A percentile compares a stretch with the other conserved stretches of the same genome.
These are phyloP conservation scores for Yarrowia sp. DNA, from an alignment of 805 yeast species.

Conservation along the genomic window DNA sequence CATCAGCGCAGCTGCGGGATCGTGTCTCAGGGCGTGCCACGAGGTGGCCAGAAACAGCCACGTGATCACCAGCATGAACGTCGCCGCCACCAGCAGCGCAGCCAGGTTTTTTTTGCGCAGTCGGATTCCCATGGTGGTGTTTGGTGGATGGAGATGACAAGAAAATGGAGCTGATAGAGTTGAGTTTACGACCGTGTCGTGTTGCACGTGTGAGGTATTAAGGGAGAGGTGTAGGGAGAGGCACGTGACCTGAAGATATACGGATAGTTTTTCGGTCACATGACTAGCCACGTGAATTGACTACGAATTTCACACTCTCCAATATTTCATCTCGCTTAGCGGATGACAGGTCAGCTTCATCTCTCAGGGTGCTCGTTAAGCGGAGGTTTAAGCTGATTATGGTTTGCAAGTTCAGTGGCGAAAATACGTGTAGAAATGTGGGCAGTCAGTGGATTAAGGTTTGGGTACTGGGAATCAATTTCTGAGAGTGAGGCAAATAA, in stretches of 20 bases:
- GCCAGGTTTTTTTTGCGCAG: conserved; percentile 38
- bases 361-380: background rate
- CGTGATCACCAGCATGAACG: conserved; percentile 34
- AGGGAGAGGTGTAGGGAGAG: no score
- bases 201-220: background rate
- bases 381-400: background rate
- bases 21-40: conserved; percentile 32
- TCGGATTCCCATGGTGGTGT: conserved; percentile 26
- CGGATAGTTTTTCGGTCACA: background rate
- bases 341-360: background rate
- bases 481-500: no score
- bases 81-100: conserved; percentile 33
- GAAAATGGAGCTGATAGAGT: conserved; percentile 12
- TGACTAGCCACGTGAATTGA: background rate
- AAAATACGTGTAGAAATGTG: background rate
- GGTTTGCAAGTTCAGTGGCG: background rate
- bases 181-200: background rate
- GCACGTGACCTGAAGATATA: no score
- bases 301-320: no score
- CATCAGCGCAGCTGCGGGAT: conserved; percentile 28
- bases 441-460: no score
- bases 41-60: conserved; percentile 36
- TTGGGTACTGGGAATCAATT: no score
- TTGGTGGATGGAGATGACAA: background rate
- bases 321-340: no score